Percentiles rank a stretch among this genome's conserved stretches.
Conservation (phyloP, 2,329 filamentous ascomycete genomes). For the Trematosphaeria pertusa region DNA sequence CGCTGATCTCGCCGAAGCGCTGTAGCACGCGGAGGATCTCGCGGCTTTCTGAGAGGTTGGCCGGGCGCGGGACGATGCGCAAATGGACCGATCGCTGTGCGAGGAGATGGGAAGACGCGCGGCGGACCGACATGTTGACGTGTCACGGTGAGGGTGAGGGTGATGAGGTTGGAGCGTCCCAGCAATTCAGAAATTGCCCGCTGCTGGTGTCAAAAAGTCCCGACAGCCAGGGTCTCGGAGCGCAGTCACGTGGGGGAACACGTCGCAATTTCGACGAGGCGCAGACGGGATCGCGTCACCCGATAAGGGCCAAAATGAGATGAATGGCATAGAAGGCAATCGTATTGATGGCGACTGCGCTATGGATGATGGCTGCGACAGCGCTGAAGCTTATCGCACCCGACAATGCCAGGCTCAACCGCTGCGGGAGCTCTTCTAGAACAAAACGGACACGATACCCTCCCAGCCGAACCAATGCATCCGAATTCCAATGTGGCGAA, state of each 20-base stretch:
- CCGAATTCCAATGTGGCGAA: slow-evolving; percentile 4
- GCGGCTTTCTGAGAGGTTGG: slow-evolving; percentile 57
- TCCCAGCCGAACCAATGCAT: not conserved
- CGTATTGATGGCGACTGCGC: slow-evolving; percentile 18
- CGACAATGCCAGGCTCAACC: slow-evolving; percentile 42
- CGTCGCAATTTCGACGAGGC: too few species aligned
- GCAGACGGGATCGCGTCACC: too few species aligned
- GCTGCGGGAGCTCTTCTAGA: slow-evolving; percentile 35
- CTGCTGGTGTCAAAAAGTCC: slow-evolving; percentile 29
- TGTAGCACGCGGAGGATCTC: slow-evolving; percentile 57
- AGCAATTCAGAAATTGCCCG: slow-evolving; percentile 18
- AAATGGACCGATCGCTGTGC: slow-evolving; percentile 55
- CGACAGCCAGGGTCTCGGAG: slow-evolving; percentile 23
- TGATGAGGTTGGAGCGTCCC: slow-evolving; percentile 6
- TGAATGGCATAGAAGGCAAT: slow-evolving; percentile 4
- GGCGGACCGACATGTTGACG: slow-evolving; percentile 36
- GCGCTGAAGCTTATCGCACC: slow-evolving; percentile 19
- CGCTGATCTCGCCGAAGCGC: slow-evolving; percentile 57
- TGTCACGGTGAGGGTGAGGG: slow-evolving; percentile 7
- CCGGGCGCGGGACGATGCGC: slow-evolving; percentile 55
- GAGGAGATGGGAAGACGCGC: slow-evolving; percentile 32
- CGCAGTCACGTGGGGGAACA: slow-evolving; percentile 23
- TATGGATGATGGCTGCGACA: slow-evolving; percentile 15
- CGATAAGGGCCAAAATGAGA: too few species aligned
- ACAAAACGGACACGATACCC: not conserved